A percentile compares a stretch with the other conserved stretches of the same genome.
Evolutionary conservation across 345 rosid genomes (phyloP).

Genomic region (Dipteronia sinensis): DNA sequence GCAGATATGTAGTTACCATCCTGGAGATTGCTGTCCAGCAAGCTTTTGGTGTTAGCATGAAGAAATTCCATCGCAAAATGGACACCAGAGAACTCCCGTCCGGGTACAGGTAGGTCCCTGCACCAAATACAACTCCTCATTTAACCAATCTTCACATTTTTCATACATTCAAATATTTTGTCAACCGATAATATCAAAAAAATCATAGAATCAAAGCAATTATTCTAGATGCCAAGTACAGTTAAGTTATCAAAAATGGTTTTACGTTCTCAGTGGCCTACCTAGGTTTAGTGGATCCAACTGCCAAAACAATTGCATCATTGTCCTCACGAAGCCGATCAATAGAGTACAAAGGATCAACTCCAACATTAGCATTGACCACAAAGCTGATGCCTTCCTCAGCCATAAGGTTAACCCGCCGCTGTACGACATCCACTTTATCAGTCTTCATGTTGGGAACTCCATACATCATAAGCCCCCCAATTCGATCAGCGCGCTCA

Average conservation of each 20-base stretch:
- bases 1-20: constrained; percentile 92
- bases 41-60: constrained; percentile 92
- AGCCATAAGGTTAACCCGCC: constrained; percentile 93
- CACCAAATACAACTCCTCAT: constrained; percentile 19
- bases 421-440: constrained; percentile 86
- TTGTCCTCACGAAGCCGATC: constrained; percentile 72
- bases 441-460: constrained; percentile 99
- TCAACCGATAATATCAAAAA: neutral
- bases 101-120: constrained; percentile 98
- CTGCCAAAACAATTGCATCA: constrained; percentile 86
- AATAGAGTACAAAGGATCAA: constrained; percentile 72
- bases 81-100: constrained; percentile 85
- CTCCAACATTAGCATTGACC: constrained; percentile 88
- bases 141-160: neutral
- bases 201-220: neutral
- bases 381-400: constrained; percentile 86
- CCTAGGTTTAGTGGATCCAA: constrained; percentile 99
- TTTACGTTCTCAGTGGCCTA: constrained; percentile 16
- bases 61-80: constrained; percentile 99
- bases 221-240: neutral
- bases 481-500: constrained; percentile 97
- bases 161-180: neutral
- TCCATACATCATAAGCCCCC: constrained; percentile 99
- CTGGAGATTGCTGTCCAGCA: constrained; percentile 84
- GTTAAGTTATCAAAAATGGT: neutral